Evolutionary conservation across 805 yeast genomes (phyloP).

Genomic region (Pachysolen tannophilus): DNA sequence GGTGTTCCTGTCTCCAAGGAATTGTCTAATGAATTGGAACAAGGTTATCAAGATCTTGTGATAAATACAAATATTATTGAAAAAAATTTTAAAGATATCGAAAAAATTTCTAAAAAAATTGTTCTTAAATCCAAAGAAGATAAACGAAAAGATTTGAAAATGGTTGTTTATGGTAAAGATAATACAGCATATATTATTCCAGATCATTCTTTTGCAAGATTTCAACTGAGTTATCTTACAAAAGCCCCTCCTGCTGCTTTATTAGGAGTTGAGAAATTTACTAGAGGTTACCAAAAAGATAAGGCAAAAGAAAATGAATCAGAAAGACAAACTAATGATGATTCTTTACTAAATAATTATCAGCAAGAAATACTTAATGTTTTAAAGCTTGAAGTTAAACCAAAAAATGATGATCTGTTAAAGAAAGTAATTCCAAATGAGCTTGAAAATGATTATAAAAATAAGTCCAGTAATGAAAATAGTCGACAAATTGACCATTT

Average conservation of each 20-base stretch:
- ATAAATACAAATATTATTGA: slow-evolving; percentile 24
- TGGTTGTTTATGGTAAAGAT: slow-evolving; percentile 18
- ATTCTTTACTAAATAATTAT: not conserved
- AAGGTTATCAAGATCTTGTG: slow-evolving; percentile 31
- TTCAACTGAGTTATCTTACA: slow-evolving; percentile 19
- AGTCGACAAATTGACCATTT: slow-evolving; percentile 43
- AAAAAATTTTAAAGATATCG: slow-evolving; percentile 4
- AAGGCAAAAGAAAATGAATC: slow-evolving; percentile 3
- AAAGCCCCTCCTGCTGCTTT: slow-evolving; percentile 20
- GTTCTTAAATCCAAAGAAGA: no score
- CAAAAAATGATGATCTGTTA: slow-evolving; percentile 23
- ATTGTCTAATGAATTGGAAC: slow-evolving; percentile 53
- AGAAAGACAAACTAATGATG: slow-evolving; percentile 1
- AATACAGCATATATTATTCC: slow-evolving; percentile 18
- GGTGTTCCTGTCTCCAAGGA: slow-evolving; percentile 45
- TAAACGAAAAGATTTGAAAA: slow-evolving; percentile 16
- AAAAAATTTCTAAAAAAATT: slow-evolving; percentile 1
- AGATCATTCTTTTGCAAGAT: slow-evolving; percentile 18
- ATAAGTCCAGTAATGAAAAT: slow-evolving; percentile 35
- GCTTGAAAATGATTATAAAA: slow-evolving; percentile 40
- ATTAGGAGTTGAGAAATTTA: slow-evolving; percentile 40
- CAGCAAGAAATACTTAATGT: no score
- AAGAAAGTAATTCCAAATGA: no score
- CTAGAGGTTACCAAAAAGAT: slow-evolving; percentile 36
- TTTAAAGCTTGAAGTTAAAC: slow-evolving; percentile 4